Conservation (phyloP, 2,329 filamentous ascomycete genomes). For the Apiospora hydei region DNA sequence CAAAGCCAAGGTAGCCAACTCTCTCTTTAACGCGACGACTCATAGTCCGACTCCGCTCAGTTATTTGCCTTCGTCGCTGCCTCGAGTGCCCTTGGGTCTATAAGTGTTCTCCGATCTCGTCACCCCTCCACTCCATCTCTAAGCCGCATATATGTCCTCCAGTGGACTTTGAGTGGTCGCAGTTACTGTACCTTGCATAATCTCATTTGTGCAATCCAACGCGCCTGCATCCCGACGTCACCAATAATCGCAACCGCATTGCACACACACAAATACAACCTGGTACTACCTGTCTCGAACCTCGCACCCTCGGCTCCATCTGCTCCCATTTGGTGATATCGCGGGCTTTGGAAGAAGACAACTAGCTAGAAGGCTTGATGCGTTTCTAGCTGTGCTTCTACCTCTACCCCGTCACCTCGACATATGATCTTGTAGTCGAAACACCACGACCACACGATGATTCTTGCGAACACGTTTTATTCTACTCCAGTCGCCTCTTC, state of each 20-base stretch:
- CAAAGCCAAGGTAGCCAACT: constrained; percentile 23
- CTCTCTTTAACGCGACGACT: constrained; percentile 31
- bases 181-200: constrained; percentile 45
- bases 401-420: constrained; percentile 42
- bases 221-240: constrained; percentile 24
- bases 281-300: constrained; percentile 17
- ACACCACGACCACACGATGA: constrained; percentile 58
- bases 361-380: constrained; percentile 36
- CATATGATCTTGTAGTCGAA: constrained; percentile 40
- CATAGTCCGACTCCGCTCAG: constrained; percentile 29
- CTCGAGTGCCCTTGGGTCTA: constrained; percentile 34
- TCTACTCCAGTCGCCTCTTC: constrained; percentile 69
- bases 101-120: constrained; percentile 33
- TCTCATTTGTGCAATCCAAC: constrained; percentile 26
- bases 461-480: constrained; percentile 58
- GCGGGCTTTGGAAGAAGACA: constrained; percentile 37
- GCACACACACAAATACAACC: constrained; percentile 12
- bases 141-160: constrained; percentile 32
- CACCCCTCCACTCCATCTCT: constrained; percentile 27
- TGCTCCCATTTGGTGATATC: constrained; percentile 29
- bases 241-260: constrained; percentile 26
- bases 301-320: constrained; percentile 8
- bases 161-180: constrained; percentile 38
- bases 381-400: constrained; percentile 41
- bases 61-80: constrained; percentile 30